Evolutionary conservation across 208 protist genomes (phyloP).

Genomic region (Trichomonas gallinae): DNA sequence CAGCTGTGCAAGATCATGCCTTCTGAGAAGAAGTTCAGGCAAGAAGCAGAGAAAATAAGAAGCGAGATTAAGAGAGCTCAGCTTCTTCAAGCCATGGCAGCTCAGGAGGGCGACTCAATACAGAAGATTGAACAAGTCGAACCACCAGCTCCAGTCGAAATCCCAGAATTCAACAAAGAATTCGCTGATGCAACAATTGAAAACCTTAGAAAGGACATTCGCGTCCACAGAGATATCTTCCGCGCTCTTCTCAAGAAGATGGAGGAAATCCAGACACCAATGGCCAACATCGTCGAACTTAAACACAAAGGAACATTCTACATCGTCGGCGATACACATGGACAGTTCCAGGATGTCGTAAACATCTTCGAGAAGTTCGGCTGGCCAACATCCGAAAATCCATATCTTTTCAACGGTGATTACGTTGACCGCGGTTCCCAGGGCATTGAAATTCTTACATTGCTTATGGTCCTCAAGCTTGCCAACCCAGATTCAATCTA

Average conservation of each 20-base stretch:
- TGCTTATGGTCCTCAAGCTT: not conserved
- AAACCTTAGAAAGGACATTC: not conserved
- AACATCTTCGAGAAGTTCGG: not conserved
- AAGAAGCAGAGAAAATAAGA: not conserved
- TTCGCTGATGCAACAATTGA: not conserved
- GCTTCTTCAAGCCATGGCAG: not conserved
- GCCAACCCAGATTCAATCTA: not conserved
- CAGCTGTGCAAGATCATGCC: not conserved
- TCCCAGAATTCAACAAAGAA: not conserved
- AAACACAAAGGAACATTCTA: not conserved
- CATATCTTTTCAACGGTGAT: constrained; percentile 30
- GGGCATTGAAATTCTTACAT: constrained; percentile 12
- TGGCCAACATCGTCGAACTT: not conserved
- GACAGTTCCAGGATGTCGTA: not conserved
- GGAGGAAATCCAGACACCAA: not conserved
- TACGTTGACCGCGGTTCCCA: constrained; percentile 24
- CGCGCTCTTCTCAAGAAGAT: not conserved
- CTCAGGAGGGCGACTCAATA: no score
- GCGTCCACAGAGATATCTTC: not conserved
- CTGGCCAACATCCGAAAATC: not conserved
- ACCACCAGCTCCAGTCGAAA: not conserved
- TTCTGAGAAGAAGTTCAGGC: no score
- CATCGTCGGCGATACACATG: not conserved
- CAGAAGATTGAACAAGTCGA: not conserved
- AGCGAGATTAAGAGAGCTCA: not conserved